phyloP scores from a whole-genome alignment of 495 filamentous ascomycete species.

The Talaromyces adpressus region DNA sequence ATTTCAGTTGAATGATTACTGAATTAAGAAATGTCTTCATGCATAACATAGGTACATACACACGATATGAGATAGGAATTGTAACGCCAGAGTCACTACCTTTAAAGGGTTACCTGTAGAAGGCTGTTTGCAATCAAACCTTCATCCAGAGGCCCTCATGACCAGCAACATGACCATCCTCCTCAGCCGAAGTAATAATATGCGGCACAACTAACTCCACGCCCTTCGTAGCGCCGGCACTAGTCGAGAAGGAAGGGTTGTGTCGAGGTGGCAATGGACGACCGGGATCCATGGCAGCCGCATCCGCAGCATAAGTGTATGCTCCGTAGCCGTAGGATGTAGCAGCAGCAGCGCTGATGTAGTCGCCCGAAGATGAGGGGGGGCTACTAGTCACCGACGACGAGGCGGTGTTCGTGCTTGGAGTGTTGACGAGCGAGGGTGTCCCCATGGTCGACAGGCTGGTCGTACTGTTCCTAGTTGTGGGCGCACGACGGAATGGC shows the following conservation, averaged over 20 bases:
- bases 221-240: conserved; percentile 27
- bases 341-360: conserved; percentile 17
- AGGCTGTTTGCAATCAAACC: not conserved
- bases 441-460: conserved; percentile 7
- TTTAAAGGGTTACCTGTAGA: not conserved
- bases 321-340: not conserved
- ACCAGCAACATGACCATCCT: not conserved
- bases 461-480: not conserved
- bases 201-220: conserved; percentile 39
- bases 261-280: conserved; percentile 37
- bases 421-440: conserved; percentile 29
- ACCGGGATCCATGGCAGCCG: conserved; percentile 20
- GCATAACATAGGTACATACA: not conserved
- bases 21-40: not conserved
- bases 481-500: conserved; percentile 18
- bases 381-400: conserved; percentile 27
- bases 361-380: conserved; percentile 18
- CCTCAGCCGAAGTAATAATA: conserved; percentile 7
- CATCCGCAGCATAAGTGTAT: conserved; percentile 1
- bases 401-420: conserved; percentile 36
- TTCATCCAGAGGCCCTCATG: not conserved
- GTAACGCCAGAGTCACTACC: not conserved
- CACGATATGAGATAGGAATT: not conserved
- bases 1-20: not conserved
- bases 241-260: conserved; percentile 29